A percentile compares a stretch with the other conserved stretches of the same genome.
Conservation (phyloP, 148 eudicot genomes). For the Simmondsia chinensis region DNA sequence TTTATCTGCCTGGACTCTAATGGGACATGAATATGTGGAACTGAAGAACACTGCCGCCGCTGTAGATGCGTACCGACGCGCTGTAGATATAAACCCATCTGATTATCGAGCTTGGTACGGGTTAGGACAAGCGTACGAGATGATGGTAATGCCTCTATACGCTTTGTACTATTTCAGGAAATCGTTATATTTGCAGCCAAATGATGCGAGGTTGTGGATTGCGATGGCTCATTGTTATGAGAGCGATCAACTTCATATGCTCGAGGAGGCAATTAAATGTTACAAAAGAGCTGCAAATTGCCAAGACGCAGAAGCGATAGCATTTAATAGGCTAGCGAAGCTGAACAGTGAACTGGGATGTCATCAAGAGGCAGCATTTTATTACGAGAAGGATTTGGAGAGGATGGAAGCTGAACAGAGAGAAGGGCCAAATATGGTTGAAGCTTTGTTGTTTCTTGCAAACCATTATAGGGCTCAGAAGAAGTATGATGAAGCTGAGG, state of each 20-base stretch:
- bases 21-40: constrained; percentile 97
- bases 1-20: constrained; percentile 93
- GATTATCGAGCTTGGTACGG: constrained; percentile 99
- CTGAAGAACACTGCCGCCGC: constrained; percentile 94
- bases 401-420: constrained; percentile 94
- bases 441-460: constrained; percentile 76
- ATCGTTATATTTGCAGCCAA: constrained; percentile 84
- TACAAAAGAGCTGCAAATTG: constrained; percentile 76
- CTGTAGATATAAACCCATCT: constrained; percentile 86
- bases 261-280: constrained; percentile 92
- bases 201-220: constrained; percentile 91
- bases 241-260: constrained; percentile 83
- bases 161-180: constrained; percentile 83
- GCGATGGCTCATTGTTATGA: constrained; percentile 99
- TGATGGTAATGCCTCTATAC: constrained; percentile 92
- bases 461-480: constrained; percentile 54
- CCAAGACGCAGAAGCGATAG: constrained; percentile 94
- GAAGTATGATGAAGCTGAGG: constrained; percentile 84
- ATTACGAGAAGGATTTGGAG: constrained; percentile 86
- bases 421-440: constrained; percentile 85
- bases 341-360: constrained; percentile 65
- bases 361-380: constrained; percentile 76
- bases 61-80: constrained; percentile 90
- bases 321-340: constrained; percentile 84
- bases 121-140: constrained; percentile 97